Evolutionary conservation across 805 yeast genomes (phyloP), one percentile per base, ranked within the genome.

Genomic region (Torulaspora franciscae): DNA sequence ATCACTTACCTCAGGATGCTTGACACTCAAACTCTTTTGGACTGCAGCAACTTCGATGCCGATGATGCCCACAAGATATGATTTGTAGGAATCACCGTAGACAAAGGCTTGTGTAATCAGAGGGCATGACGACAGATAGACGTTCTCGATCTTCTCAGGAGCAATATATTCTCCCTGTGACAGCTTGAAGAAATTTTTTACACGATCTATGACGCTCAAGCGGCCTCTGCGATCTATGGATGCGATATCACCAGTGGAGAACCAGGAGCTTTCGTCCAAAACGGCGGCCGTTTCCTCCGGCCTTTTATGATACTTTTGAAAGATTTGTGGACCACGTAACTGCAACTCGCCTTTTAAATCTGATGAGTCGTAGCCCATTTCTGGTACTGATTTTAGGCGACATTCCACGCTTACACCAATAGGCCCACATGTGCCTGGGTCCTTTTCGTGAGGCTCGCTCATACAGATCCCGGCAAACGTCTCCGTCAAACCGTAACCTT

Each of bases 401-500:
- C 80, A 68, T 59, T 84, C 91, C 7, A 74, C 58, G 32, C 76
- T 65, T 10, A 76, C 65, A 32, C 77, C 74, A 38, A 80, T 69
- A 1, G 84, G 73, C 14, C 90, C 90, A 50, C 80, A 75, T 3
- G 79, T 68, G n/a, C 83, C 85, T 3, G 65, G 59, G 51, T 61
- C 61, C 34, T 58, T 52, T 44, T 81, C 87, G 48, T 67, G 56
- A 36, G 75, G 70, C n/a, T 70, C 70, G 8, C 71, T 57, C 25
- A 57, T 57, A 59, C 62, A 68, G 43, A 77, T 56, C 10, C 87
- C 88, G n/a, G 85, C 84, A 67, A 79, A 77, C 3, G 82, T 70
- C 65, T 84, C 91, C 4, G 87, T 79, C 32, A 80, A 70, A 3
- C 90, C 91, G 62, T 83, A 84, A n/a, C 91, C 93, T 65, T 83